These are phyloP conservation scores for Wickerhamiella qilinensis DNA, from an alignment of 805 yeast species.

Conservation along the genomic window DNA sequence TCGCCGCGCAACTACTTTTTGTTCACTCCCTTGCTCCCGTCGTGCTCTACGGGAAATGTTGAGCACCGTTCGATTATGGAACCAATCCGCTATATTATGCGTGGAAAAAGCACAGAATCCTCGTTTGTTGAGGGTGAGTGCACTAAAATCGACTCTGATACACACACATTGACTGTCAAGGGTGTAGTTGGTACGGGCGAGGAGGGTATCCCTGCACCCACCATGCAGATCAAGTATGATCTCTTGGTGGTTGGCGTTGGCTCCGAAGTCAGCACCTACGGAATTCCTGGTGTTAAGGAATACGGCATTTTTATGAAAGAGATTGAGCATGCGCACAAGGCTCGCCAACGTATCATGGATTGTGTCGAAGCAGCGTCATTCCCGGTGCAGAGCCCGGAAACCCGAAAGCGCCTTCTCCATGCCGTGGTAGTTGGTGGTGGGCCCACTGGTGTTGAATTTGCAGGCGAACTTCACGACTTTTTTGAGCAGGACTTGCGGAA, in stretches of 20 bases:
- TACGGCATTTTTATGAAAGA: conserved; percentile 82
- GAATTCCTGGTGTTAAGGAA: conserved; percentile 82
- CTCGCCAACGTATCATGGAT: conserved; percentile 70
- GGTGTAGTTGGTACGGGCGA: conserved; percentile 13
- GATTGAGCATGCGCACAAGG: conserved; percentile 70
- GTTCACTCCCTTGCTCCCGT: conserved; percentile 90
- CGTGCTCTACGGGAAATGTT: conserved; percentile 87
- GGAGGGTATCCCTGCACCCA: conserved; percentile 26
- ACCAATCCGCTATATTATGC: conserved; percentile 76
- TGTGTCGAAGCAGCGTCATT: conserved; percentile 82
- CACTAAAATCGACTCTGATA: conserved; percentile 57
- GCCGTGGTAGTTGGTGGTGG: conserved; percentile 97
- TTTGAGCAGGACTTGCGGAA: conserved; percentile 77
- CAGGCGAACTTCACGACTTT: conserved; percentile 91
- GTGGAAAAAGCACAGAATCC: conserved; percentile 54
- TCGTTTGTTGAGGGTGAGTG: conserved; percentile 90
- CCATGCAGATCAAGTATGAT: conserved; percentile 48
- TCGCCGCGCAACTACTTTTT: conserved; percentile 92
- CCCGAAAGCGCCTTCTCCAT: conserved; percentile 69
- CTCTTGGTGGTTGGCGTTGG: conserved; percentile 87
- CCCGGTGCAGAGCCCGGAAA: conserved; percentile 44
- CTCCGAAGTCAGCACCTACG: conserved; percentile 87
- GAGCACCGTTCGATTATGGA: conserved; percentile 83
- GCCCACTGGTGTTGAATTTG: conserved; percentile 96
- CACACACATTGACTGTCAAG: conserved; percentile 42